A percentile compares a stretch with the other conserved stretches of the same genome.
These are phyloP conservation scores for Parathielavia hyrcaniae DNA, from an alignment of 495 filamentous ascomycete genomes.

Conservation along the genomic window DNA sequence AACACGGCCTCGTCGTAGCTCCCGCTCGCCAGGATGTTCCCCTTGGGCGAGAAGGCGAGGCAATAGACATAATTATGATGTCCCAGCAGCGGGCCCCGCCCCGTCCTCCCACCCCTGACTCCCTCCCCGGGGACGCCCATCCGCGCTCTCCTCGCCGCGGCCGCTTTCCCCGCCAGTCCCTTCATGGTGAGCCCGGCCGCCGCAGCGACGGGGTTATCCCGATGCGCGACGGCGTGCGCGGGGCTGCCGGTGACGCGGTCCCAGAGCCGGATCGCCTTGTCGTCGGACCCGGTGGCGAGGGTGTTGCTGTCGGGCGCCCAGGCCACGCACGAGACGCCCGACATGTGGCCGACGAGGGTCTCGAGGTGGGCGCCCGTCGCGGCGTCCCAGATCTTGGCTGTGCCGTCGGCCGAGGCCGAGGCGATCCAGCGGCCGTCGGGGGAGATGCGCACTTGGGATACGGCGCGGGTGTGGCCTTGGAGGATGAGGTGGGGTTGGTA, in stretches of 20 bases:
- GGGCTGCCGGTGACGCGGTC: conserved; percentile 65
- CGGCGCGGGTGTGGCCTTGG: conserved; percentile 65
- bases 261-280: conserved; percentile 94
- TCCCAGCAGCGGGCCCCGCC: conserved; percentile 58
- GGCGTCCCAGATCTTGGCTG: conserved; percentile 86
- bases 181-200: not conserved
- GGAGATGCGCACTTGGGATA: conserved; percentile 85
- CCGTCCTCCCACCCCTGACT: conserved; percentile 27
- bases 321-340: conserved; percentile 80
- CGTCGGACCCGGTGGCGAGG: conserved; percentile 86
- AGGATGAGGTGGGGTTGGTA: conserved; percentile 44
- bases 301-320: conserved; percentile 85
- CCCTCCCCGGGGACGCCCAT: conserved; percentile 1
- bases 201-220: not conserved
- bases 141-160: not conserved
- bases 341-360: conserved; percentile 88
- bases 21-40: conserved; percentile 89
- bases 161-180: not conserved
- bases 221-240: conserved; percentile 44
- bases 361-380: conserved; percentile 69
- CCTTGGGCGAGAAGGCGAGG: conserved; percentile 89
- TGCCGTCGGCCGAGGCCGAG: conserved; percentile 80
- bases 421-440: conserved; percentile 87
- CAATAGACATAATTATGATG: conserved; percentile 96
- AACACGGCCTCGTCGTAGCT: conserved; percentile 97